A percentile compares a stretch with the other conserved stretches of the same genome.
Conservation (phyloP, 2,329 filamentous ascomycete genomes). For the Talaromyces sp. region DNA sequence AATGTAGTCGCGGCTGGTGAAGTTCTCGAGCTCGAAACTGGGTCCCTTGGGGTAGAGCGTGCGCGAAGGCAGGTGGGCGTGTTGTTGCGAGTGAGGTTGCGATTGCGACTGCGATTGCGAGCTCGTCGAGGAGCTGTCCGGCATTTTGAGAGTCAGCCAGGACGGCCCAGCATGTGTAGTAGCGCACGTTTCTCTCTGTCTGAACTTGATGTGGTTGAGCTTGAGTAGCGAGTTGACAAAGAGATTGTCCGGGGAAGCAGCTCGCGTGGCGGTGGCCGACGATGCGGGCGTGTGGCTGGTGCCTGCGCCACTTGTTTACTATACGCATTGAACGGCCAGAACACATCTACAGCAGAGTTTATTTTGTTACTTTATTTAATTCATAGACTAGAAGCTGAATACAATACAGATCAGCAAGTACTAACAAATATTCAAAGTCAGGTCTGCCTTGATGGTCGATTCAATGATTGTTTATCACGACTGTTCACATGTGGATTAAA, state of each 20-base stretch:
- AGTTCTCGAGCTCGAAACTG: conserved; percentile 82
- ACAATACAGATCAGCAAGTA: too few relatives aligned
- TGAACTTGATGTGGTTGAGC: background rate
- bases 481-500: too few relatives aligned
- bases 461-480: too few relatives aligned
- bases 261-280: too few relatives aligned
- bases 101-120: conserved; percentile 43
- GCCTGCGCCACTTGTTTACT: background rate
- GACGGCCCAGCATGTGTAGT: background rate
- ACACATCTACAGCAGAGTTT: too few relatives aligned
- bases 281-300: background rate
- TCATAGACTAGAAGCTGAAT: background rate
- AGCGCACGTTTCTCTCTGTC: background rate
- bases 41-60: conserved; percentile 73
- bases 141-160: conserved; percentile 23
- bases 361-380: background rate
- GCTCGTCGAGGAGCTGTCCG: conserved; percentile 35
- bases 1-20: conserved; percentile 88
- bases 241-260: background rate
- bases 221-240: background rate
- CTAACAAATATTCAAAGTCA: too few relatives aligned
- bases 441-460: too few relatives aligned
- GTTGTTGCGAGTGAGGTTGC: conserved; percentile 63
- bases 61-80: conserved; percentile 47
- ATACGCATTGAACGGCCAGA: too few relatives aligned